Percentiles rank a stretch among this genome's conserved stretches.
phyloP scores from a whole-genome alignment of 352 stramenopile genomes.

The Globisporangium cystogenes region DNA sequence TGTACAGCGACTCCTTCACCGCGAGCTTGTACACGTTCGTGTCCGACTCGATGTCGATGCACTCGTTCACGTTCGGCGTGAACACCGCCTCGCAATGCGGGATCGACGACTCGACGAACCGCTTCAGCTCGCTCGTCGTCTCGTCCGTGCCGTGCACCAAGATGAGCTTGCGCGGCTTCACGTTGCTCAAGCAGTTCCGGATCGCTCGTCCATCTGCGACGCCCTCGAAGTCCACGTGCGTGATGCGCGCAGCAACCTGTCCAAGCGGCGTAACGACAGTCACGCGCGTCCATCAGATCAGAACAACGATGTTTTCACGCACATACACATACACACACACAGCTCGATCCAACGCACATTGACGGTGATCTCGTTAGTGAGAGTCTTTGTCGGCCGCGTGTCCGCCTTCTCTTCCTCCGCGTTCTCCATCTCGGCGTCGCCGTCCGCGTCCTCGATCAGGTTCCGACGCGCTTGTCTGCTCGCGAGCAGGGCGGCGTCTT shows the following conservation, averaged over 20 bases:
- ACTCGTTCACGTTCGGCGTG: slow-evolving; percentile 83
- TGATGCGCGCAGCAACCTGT: slow-evolving; percentile 72
- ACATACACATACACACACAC: neutral
- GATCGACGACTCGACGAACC: slow-evolving; percentile 80
- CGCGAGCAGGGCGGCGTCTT: slow-evolving; percentile 57
- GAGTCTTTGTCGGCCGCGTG: slow-evolving; percentile 73
- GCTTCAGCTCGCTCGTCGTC: slow-evolving; percentile 77
- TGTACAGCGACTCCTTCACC: slow-evolving; percentile 85
- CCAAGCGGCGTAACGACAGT: neutral
- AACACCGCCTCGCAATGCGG: slow-evolving; percentile 84
- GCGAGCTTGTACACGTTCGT: slow-evolving; percentile 89
- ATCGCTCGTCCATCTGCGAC: slow-evolving; percentile 81
- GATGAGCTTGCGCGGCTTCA: slow-evolving; percentile 88
- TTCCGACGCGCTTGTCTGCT: slow-evolving; percentile 64
- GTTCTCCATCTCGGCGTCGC: slow-evolving; percentile 69
- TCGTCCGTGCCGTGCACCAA: slow-evolving; percentile 78
- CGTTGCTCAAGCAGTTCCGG: slow-evolving; percentile 84
- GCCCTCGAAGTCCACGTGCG: slow-evolving; percentile 81
- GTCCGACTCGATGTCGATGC: slow-evolving; percentile 88
- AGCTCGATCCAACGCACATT: slow-evolving; percentile 22
- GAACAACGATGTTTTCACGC: neutral
- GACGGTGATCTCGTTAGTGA: slow-evolving; percentile 63
- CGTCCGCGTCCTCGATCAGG: slow-evolving; percentile 49
- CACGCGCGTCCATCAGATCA: neutral
- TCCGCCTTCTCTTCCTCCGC: slow-evolving; percentile 55